phyloP scores from a whole-genome alignment of 176 grass and related monocot species.

The Musa itinerans region DNA sequence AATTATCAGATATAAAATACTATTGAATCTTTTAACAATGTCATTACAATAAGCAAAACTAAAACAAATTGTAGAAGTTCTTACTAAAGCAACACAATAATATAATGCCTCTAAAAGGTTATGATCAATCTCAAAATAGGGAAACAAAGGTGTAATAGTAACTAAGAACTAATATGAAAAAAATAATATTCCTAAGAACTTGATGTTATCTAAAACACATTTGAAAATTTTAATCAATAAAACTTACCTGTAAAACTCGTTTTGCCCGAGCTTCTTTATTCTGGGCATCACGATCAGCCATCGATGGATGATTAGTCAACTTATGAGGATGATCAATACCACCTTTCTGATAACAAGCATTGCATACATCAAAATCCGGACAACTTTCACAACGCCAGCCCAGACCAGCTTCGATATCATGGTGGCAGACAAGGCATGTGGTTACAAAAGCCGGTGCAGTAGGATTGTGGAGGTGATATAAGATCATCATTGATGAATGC shows the following conservation, averaged over 20 bases:
- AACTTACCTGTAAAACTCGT: slow-evolving; percentile 73
- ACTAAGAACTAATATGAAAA: background rate
- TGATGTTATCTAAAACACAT: background rate
- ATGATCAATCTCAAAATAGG: background rate
- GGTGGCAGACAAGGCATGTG: slow-evolving; percentile 72
- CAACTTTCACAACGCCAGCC: slow-evolving; percentile 97
- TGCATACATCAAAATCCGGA: slow-evolving; percentile 97
- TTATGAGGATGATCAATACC: slow-evolving; percentile 77
- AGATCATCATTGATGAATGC: slow-evolving; percentile 99
- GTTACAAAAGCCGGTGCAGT: slow-evolving; percentile 92
- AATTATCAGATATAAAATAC: no score
- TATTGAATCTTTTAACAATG: no score
- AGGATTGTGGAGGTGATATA: slow-evolving; percentile 99
- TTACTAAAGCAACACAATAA: no score
- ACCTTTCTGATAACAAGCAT: slow-evolving; percentile 58
- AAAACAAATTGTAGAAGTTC: no score
- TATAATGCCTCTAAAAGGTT: background rate
- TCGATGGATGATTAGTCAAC: slow-evolving; percentile 89
- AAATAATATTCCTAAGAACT: background rate
- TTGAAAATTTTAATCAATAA: slow-evolving; percentile 16
- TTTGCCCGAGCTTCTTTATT: slow-evolving; percentile 92
- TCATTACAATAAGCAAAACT: no score
- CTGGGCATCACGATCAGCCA: slow-evolving; percentile 74
- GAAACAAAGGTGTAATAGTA: background rate
- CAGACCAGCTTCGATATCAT: slow-evolving; percentile 91